These are phyloP conservation scores for Chondrostereum purpureum DNA, from an alignment of 1,284 basidiomycete species.

Conservation along the genomic window DNA sequence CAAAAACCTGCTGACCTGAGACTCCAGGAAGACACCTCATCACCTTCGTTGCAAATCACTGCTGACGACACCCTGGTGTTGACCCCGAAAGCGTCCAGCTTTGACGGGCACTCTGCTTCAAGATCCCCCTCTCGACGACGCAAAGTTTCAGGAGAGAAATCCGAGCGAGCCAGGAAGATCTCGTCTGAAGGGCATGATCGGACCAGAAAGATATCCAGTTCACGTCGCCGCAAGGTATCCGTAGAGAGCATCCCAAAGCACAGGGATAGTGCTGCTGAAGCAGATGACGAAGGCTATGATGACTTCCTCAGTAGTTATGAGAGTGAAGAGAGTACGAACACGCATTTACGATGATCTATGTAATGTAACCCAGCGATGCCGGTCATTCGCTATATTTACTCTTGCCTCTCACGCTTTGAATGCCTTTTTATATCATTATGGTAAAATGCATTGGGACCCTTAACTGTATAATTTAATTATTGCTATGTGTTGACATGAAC, in stretches of 20 bases:
- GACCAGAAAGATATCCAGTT: conserved; percentile 29
- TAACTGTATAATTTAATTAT: no score
- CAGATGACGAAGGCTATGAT: conserved; percentile 74
- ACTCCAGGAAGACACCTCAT: conserved; percentile 30
- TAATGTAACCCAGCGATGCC: no score
- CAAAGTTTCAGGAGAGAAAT: conserved; percentile 28
- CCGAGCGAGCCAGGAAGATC: conserved; percentile 33
- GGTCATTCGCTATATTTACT: no score
- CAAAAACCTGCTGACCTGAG: conserved; percentile 41
- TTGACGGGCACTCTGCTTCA: conserved; percentile 33
- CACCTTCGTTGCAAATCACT: conserved; percentile 33
- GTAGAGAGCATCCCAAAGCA: conserved; percentile 11
- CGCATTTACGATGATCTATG: neutral
- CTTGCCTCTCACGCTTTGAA: no score
- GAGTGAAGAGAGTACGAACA: conserved; percentile 46
- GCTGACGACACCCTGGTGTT: conserved; percentile 42
- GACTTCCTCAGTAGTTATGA: conserved; percentile 73
- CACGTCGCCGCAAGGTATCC: conserved; percentile 22
- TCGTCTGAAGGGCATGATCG: conserved; percentile 35
- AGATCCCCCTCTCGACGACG: conserved; percentile 29
- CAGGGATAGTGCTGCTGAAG: conserved; percentile 48
- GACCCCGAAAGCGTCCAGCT: conserved; percentile 51
- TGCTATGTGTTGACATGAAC: conserved; percentile 5
- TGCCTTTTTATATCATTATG: no score
- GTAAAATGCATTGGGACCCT: no score